Base-by-base conservation (phyloP, 257 asterid species). In the Solanum boliviense region DNA sequence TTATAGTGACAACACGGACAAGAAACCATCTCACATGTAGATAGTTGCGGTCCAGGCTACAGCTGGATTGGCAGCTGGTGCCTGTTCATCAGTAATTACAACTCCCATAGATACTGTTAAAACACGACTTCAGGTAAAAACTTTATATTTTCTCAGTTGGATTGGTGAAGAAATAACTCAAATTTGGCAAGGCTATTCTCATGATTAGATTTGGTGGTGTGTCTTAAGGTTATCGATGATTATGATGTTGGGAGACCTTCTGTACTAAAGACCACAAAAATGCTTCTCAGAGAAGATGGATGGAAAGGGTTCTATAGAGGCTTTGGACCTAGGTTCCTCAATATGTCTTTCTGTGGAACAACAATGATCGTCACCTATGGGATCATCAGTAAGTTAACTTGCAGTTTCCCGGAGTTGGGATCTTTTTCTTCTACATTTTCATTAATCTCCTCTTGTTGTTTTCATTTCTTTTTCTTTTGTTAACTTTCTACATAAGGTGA, bases 251-350 rank as follows among this genome's bases (percentile, higher is more conserved):
- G 99, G 88, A 93, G 98, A 82, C 98, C 99, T 39, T 94, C 98
- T 2, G 96, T 95, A 70, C 84, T 94, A 90, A 95, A 93, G 91
- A 95, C 98, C 2, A 79, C 93, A 21, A 96, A 85, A 94, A 52
- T 89, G 67, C 98, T 96, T 83, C 56, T 96, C 58, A 89, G 89
- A 89, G 98, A 95, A 94, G 98, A 96, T 75, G 99, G 98, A 58
- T 94, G 99, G 98, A 93, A 89, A 87, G 99, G 99, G 11, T 94
- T 96, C 89, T 96, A 95, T 84, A 91, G 98, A 89, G 99, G 99
- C 58, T 94, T 96, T 84, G 96, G 98, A 78, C 99, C 99, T 52
- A 96, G 98, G 65, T 96, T 95, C 89, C 88, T 96, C 27, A 96
- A 94, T 91, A 94, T 96, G 98, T 95, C 99, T 71, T 91, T 94